These are phyloP conservation scores for Pelargonium exstipulatum DNA, from an alignment of 441 rosid species.

Conservation along the genomic window DNA sequence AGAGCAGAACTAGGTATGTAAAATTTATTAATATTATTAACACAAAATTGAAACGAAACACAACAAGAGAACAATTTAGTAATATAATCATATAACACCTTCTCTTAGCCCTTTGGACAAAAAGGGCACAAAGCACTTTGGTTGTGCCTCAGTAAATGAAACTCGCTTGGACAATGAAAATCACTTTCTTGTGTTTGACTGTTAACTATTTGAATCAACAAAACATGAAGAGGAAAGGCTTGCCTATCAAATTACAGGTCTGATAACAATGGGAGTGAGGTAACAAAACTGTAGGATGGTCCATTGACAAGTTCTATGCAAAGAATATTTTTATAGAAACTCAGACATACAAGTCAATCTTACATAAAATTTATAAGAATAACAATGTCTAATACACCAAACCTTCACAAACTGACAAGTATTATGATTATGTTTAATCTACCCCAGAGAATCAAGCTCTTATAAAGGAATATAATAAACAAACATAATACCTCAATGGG, in stretches of 20 bases:
- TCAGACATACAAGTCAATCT: not conserved
- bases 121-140: no score
- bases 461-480: constrained; percentile 9
- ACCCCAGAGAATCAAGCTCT: not conserved
- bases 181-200: no score
- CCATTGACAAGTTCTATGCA: not conserved
- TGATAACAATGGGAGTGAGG: not conserved
- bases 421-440: not conserved
- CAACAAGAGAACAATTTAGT: not conserved
- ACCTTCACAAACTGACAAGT: not conserved
- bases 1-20: not conserved
- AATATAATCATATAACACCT: not conserved
- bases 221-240: not conserved
- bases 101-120: no score
- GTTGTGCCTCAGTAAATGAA: no score
- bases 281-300: not conserved
- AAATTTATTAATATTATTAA: constrained; percentile 1
- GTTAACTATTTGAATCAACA: no score
- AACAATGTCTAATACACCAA: not conserved
- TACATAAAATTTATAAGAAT: constrained; percentile 1
- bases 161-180: no score
- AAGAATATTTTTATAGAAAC: not conserved
- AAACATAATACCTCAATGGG: constrained; percentile 63
- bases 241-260: not conserved
- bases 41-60: not conserved